Evolutionary conservation across 108 stramenopile species (phyloP).

Genomic region (Aureococcus anophagefferens): DNA sequence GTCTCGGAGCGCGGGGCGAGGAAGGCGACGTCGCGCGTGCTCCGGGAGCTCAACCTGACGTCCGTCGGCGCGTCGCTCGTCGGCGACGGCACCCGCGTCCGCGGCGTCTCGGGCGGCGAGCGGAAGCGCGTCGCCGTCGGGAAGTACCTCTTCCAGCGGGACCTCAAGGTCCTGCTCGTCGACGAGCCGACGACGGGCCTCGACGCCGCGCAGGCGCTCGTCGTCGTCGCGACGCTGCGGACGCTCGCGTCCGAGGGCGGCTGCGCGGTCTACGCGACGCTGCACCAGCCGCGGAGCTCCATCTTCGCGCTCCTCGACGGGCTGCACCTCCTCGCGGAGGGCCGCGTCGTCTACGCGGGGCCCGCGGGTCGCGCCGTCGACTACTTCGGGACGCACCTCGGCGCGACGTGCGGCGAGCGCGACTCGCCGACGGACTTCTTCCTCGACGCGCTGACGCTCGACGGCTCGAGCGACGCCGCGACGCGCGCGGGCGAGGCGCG

Average conservation of each 20-base stretch:
- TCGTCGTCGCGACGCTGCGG: constrained; percentile 14
- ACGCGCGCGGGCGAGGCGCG: too few species aligned
- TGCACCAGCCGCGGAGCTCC: constrained; percentile 21
- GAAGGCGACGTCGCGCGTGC: too few species aligned
- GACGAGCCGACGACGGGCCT: constrained; percentile 28
- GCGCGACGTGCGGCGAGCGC: not conserved
- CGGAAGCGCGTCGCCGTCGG: constrained; percentile 20
- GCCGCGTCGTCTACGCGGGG: constrained; percentile 21
- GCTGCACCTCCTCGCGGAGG: constrained; percentile 20
- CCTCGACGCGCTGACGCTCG: not conserved
- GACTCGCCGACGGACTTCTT: not conserved
- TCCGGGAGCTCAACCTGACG: too few species aligned
- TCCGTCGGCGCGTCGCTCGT: too few species aligned
- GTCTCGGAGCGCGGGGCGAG: too few species aligned
- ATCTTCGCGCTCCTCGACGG: constrained; percentile 20
- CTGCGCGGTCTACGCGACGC: constrained; percentile 16
- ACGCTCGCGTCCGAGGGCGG: constrained; percentile 7
- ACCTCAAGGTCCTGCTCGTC: constrained; percentile 16
- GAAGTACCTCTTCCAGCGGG: constrained; percentile 9
- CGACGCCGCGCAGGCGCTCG: constrained; percentile 12
- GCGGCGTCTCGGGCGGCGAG: constrained; percentile 8
- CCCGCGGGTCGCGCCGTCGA: not conserved
- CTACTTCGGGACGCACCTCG: constrained; percentile 3
- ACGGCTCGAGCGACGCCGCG: too few species aligned
- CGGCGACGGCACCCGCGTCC: too few species aligned